phyloP scores from a whole-genome alignment of 192 early-diverging fungal genomes.

The Backusella liffmaniae region DNA sequence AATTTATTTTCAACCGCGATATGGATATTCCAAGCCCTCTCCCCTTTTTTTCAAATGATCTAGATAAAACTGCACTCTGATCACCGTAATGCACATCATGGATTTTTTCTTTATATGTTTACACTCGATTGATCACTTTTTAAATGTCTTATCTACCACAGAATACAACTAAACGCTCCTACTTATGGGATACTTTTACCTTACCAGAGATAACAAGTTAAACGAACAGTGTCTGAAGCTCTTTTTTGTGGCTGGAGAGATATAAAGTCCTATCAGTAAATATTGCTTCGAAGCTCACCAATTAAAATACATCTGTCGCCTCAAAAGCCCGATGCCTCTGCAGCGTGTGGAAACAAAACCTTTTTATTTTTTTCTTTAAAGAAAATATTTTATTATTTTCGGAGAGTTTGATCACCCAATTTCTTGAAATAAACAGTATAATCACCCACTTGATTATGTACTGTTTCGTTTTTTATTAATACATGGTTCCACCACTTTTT shows the following conservation, averaged over 20 bases:
- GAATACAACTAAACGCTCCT: neutral
- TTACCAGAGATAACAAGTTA: too few species aligned
- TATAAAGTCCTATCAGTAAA: neutral
- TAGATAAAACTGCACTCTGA: neutral
- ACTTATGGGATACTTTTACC: neutral
- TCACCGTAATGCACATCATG: neutral
- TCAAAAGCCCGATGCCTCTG: neutral
- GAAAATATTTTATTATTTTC: neutral
- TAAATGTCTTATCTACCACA: neutral
- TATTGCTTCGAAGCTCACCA: neutral
- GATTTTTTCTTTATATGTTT: neutral
- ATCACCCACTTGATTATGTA: neutral
- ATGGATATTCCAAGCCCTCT: neutral
- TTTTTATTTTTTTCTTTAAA: neutral
- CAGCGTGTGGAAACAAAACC: neutral
- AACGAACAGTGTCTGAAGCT: neutral
- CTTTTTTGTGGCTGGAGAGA: too few species aligned
- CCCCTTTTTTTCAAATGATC: neutral
- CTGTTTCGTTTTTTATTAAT: neutral
- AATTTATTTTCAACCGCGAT: neutral
- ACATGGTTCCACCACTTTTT: neutral
- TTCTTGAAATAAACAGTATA: too few species aligned
- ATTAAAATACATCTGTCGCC: neutral
- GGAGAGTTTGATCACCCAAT: neutral
- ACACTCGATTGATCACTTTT: neutral